These are phyloP conservation scores for Rhodocollybia butyracea DNA, from an alignment of 768 basidiomycete species.

Conservation along the genomic window DNA sequence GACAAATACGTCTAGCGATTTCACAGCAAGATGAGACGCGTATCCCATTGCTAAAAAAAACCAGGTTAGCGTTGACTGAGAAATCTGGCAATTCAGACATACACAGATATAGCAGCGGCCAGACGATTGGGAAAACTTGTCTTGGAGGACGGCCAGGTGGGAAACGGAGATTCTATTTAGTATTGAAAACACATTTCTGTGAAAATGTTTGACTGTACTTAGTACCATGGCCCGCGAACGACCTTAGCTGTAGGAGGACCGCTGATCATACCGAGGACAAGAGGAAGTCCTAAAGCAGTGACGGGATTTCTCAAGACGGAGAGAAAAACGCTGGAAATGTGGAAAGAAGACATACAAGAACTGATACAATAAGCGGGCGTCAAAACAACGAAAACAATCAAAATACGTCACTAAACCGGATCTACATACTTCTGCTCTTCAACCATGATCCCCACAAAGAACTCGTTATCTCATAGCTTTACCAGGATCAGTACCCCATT, in stretches of 20 bases:
- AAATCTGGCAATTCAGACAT: conserved; percentile 11
- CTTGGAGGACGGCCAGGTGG: conserved; percentile 53
- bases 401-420: neutral
- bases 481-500: neutral
- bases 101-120: conserved; percentile 48
- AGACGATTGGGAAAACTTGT: conserved; percentile 56
- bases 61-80: conserved; percentile 8
- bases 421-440: neutral
- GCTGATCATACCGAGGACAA: conserved; percentile 51
- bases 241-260: conserved; percentile 46
- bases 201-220: conserved; percentile 29
- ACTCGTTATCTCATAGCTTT: neutral
- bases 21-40: conserved; percentile 59
- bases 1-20: conserved; percentile 44
- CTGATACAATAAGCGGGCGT: neutral
- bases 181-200: neutral
- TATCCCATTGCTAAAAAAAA: conserved; percentile 53
- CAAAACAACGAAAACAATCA: neutral
- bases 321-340: conserved; percentile 49
- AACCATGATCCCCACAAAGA: conserved; percentile 1
- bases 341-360: conserved; percentile 30
- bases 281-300: conserved; percentile 55
- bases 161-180: conserved; percentile 37
- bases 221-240: conserved; percentile 55
- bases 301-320: conserved; percentile 54